Evolutionary conservation across 768 basidiomycete species (phyloP), one percentile per base, ranked within the genome.

Genomic region (Mycena pura): DNA sequence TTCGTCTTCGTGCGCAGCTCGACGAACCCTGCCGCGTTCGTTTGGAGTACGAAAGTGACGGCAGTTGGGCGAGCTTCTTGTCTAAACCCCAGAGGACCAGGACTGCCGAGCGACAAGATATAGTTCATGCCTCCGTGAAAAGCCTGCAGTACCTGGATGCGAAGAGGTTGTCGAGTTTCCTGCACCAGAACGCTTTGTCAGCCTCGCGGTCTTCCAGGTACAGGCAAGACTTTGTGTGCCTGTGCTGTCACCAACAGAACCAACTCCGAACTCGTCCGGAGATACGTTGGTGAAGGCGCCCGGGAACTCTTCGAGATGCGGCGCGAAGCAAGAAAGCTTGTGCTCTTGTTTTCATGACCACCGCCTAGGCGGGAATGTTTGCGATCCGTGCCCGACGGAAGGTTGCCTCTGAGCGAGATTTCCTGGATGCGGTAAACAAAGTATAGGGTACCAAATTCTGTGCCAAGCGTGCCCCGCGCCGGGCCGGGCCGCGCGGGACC

Each of bases 1-100:
- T 97, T 98, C 49, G 95, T 93, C 68, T 89, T 90, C 53, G 87
- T 90, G 53, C 97, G 92, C 66, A 95, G 80, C 65, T 96, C 93
- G 34, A 98, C 88, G 77, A 99, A 99, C n/a, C 95, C 96, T 4
- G 95, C 92, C 69, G 93, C 89, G 49, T 89, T 89, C 40, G 82
- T 76, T 99, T 99, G 60, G 97, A 99, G 76, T 99, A 99, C 10
- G 97, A 99, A n/a, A 97, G 80, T 66, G 90, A 97, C 97, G n/a
- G n/a, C 97, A 99, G 79, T 99, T 98, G 97, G 3, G 97, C 97
- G 60, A 99, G 88, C 74, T 96, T 95, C 88, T 99, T 99, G 80
- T 99, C 97, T 25, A 99, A 86, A 75, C 97, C 97, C 97, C 97
- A 99, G 86, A 99, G 99, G 67, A 99, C 97, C 72, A 99, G 97